Conservation (phyloP, 2,329 filamentous ascomycete genomes). For the Plenodomus tracheiphilus region DNA sequence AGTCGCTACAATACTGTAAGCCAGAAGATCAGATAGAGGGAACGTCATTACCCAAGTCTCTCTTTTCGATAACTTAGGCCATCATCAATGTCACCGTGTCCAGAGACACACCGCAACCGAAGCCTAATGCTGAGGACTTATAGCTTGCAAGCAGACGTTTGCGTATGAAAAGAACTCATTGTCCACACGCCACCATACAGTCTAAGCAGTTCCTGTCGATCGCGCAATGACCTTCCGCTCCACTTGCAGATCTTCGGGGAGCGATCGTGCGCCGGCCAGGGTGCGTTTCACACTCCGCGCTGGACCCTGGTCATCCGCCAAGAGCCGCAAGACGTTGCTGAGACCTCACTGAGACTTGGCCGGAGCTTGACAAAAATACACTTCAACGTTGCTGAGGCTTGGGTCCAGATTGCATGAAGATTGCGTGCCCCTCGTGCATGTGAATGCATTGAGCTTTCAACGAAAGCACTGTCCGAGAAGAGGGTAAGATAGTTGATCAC, state of each 20-base stretch:
- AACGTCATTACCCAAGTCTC: neutral
- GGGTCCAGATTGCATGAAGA: neutral
- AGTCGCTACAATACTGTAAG: neutral
- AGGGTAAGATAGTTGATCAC: neutral
- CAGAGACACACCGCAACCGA: neutral
- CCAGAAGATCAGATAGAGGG: neutral
- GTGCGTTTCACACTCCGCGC: conserved; percentile 20
- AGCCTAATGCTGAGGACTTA: no score
- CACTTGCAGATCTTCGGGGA: neutral
- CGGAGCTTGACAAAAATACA: conserved; percentile 13
- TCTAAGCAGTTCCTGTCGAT: no score
- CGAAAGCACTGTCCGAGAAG: neutral
- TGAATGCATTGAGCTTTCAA: neutral
- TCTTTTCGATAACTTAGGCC: neutral
- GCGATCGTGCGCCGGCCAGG: neutral
- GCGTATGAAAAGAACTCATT: no score
- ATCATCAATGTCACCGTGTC: no score
- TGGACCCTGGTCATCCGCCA: conserved; percentile 9
- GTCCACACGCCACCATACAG: no score
- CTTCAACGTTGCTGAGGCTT: neutral
- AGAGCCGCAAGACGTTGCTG: conserved; percentile 18
- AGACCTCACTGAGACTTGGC: conserved; percentile 27
- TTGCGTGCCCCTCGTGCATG: conserved; percentile 1
- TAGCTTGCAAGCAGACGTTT: no score
- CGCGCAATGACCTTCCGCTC: neutral